A percentile compares a stretch with the other conserved stretches of the same genome.
phyloP scores from a whole-genome alignment of 192 early-diverging fungal species.

The Backusella sp. region DNA sequence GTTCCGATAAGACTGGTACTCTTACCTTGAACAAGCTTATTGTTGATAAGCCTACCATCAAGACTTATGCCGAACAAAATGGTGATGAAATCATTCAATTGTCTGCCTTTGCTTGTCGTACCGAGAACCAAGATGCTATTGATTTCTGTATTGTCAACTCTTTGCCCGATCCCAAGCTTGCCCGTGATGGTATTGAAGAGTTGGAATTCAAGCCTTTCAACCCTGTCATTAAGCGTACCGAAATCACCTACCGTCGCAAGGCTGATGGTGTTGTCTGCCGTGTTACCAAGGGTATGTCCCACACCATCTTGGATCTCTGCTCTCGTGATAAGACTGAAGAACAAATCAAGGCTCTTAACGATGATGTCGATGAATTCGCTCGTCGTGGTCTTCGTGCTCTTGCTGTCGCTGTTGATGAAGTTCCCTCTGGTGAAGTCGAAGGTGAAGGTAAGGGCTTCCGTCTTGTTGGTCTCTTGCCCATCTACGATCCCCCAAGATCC shows the following conservation, averaged over 20 bases:
- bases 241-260: slow-evolving; percentile 66
- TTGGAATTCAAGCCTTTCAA: slow-evolving; percentile 74
- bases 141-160: slow-evolving; percentile 73
- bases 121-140: slow-evolving; percentile 77
- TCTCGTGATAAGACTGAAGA: slow-evolving; percentile 66
- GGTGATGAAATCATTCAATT: slow-evolving; percentile 61
- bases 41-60: slow-evolving; percentile 66
- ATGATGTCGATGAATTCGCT: slow-evolving; percentile 66
- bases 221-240: slow-evolving; percentile 74
- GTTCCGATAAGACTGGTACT: slow-evolving; percentile 94
- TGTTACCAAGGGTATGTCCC: slow-evolving; percentile 74
- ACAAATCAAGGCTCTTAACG: slow-evolving; percentile 42
- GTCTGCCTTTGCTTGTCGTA: slow-evolving; percentile 73
- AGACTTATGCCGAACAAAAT: slow-evolving; percentile 62
- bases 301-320: slow-evolving; percentile 68
- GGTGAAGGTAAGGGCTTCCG: slow-evolving; percentile 65
- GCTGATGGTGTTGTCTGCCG: slow-evolving; percentile 62
- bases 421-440: slow-evolving; percentile 58
- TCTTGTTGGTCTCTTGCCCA: slow-evolving; percentile 68
- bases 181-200: slow-evolving; percentile 65
- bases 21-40: slow-evolving; percentile 82
- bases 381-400: slow-evolving; percentile 69
- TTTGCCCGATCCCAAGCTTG: slow-evolving; percentile 50
- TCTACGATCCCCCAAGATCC: slow-evolving; percentile 73
- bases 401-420: slow-evolving; percentile 69